These are phyloP conservation scores for Erythrophleum ivorense DNA, from an alignment of 331 rosid genomes.

Conservation along the genomic window DNA sequence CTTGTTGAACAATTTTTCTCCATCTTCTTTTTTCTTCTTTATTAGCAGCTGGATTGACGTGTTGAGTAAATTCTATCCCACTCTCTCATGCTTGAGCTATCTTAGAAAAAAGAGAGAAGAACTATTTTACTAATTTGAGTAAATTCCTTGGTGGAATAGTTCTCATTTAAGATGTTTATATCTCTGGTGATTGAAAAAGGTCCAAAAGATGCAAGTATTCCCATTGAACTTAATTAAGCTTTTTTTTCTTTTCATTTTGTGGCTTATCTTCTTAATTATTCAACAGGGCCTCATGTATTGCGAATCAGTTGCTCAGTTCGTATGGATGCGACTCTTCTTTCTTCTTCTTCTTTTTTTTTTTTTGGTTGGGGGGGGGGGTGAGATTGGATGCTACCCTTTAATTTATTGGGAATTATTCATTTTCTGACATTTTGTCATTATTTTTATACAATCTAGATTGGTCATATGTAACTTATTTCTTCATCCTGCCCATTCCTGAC, in stretches of 20 bases:
- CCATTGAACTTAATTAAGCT: slow-evolving; percentile 15
- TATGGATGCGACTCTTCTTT: not conserved
- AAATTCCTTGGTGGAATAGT: too few relatives aligned
- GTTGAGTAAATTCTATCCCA: slow-evolving; percentile 27
- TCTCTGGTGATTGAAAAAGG: slow-evolving; percentile 26
- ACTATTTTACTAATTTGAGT: too few relatives aligned
- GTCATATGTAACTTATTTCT: slow-evolving; percentile 25
- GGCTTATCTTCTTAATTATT: slow-evolving; percentile 9
- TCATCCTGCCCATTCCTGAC: slow-evolving; percentile 41
- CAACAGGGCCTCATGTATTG: slow-evolving; percentile 15
- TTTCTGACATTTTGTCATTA: slow-evolving; percentile 17
- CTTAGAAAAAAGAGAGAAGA: too few relatives aligned
- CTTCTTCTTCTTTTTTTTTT: too few relatives aligned
- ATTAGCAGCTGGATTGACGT: slow-evolving; percentile 16
- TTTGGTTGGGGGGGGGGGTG: too few relatives aligned
- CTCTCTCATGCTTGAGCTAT: slow-evolving; percentile 20
- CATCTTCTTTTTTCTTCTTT: not conserved
- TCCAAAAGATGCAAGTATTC: slow-evolving; percentile 6
- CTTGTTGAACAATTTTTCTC: slow-evolving; percentile 34
- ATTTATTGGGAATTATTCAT: slow-evolving; percentile 2
- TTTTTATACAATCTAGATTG: not conserved
- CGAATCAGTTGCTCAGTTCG: slow-evolving; percentile 8
- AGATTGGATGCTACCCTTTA: not conserved
- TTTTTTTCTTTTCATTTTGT: not conserved
- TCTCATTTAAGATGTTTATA: slow-evolving; percentile 32